phyloP scores from a whole-genome alignment of 495 filamentous ascomycete genomes.

The Penicillium cataractarum region DNA sequence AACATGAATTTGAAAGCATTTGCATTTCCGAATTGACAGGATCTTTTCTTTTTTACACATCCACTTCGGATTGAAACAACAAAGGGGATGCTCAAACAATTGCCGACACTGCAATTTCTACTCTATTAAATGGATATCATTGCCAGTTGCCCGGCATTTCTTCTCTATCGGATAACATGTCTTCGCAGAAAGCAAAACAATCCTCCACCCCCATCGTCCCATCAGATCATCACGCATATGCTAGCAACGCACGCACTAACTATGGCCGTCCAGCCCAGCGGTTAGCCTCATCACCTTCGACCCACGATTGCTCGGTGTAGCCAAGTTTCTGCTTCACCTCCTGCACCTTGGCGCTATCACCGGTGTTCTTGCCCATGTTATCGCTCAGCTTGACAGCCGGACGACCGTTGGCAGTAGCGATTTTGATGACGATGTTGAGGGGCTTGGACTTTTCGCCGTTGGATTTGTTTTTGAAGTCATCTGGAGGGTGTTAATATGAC shows the following conservation, averaged over 20 bases:
- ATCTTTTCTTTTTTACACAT: background rate
- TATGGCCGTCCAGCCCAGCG: constrained; percentile 65
- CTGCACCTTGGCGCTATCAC: constrained; percentile 74
- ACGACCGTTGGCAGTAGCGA: constrained; percentile 79
- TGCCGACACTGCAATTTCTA: background rate
- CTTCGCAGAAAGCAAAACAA: constrained; percentile 27
- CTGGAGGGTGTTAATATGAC: constrained; percentile 33
- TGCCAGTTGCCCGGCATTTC: background rate
- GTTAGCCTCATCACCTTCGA: constrained; percentile 77
- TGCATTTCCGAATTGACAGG: background rate
- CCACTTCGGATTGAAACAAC: background rate
- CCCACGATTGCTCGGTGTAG: constrained; percentile 84
- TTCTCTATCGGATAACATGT: background rate
- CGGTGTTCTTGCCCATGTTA: constrained; percentile 95
- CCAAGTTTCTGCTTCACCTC: constrained; percentile 83
- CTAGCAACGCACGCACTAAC: background rate
- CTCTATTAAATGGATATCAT: constrained; percentile 24
- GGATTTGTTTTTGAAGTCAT: constrained; percentile 75
- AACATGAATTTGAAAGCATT: background rate
- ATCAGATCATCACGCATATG: no score
- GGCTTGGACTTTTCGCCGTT: constrained; percentile 84
- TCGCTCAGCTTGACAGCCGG: constrained; percentile 95
- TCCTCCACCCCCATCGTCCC: background rate
- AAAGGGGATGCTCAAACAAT: background rate
- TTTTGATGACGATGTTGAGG: constrained; percentile 97